These are phyloP conservation scores for Brassica napus DNA, from an alignment of 345 rosid species.

Conservation along the genomic window Da-Ae NC_063442.1:38758001-38758500, in stretches of 20 bases:
- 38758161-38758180: background rate
- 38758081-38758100: slow-evolving; percentile 11
- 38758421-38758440: background rate
- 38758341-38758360: slow-evolving; percentile 46
- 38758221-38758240: slow-evolving; percentile 31
- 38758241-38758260: slow-evolving; percentile 13
- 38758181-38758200: background rate
- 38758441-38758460: background rate
- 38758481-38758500: slow-evolving; percentile 57
- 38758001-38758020: slow-evolving; percentile 24
- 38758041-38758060: slow-evolving; percentile 13
- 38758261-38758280: slow-evolving; percentile 62
- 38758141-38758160: background rate
- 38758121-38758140: slow-evolving; percentile 20
- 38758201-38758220: background rate
- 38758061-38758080: slow-evolving; percentile 23
- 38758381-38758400: background rate
- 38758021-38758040: background rate
- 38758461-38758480: background rate
- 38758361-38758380: slow-evolving; percentile 1
- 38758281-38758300: slow-evolving; percentile 75
- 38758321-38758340: slow-evolving; percentile 53
- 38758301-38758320: slow-evolving; percentile 45
- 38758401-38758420: background rate
- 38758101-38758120: slow-evolving; percentile 22